Evolutionary conservation across 768 basidiomycete species (phyloP), one percentile per base, ranked within the genome.

Genomic region (Boletales sp.): DNA sequence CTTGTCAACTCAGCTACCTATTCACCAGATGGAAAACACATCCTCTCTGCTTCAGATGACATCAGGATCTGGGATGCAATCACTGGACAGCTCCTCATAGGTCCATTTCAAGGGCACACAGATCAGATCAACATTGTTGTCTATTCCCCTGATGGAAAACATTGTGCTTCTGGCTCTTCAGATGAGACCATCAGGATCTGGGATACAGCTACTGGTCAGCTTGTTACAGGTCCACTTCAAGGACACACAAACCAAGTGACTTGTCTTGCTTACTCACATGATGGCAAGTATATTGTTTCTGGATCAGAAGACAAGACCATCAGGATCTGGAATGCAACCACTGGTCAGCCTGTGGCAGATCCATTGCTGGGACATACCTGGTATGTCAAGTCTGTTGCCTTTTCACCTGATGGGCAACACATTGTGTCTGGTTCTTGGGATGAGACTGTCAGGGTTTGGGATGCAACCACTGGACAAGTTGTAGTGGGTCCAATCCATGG

Each of bases 331-430:
- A 11, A 61, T 43, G 8, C 45, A 45, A 44, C 21, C 21, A 61
- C 59, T 58, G 43, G 48, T 8, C 17, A 61, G 30, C 33, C 8
- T 34, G 10, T 41, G 3, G 10, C 5, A 41, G 50, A 39, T 40
- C 43, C 50, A 42, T 19, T 58, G 1, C 0, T 0, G 4, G 59
- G 46, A 1, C 58, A 59, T 6, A 54, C 55, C 0, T 9, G 25
- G 8, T 53, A 50, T 50, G 6, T 59, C 17, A 41, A 31, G n/a
- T 59, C 58, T 45, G 18, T 59, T 44, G 48, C 54, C 48, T 54
- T 46, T 60, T 50, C 70, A 35, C 64, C 70, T 32, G 62, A 70
- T 53, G 67, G 69, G 2, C 58, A 36, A 10, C 28, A 46, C 11
- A 38, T 63, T 45, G 47, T 37, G 31, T 63, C 62, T 44, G 64